These are phyloP conservation scores for Xerophyta viscosa DNA, from an alignment of 106 monocot species.

Conservation along the genomic window DNA sequence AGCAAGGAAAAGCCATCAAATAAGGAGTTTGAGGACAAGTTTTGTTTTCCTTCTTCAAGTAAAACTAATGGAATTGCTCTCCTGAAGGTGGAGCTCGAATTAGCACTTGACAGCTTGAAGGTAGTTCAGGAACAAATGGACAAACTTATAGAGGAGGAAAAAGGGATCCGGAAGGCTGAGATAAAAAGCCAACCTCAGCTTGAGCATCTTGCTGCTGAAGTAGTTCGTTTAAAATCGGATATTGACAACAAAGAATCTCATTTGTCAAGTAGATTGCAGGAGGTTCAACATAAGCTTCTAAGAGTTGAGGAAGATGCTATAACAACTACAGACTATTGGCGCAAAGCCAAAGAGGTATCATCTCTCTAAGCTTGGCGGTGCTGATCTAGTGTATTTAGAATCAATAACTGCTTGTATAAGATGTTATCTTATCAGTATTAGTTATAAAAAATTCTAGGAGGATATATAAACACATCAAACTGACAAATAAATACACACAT, in stretches of 20 bases:
- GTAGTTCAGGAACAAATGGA: slow-evolving; percentile 43
- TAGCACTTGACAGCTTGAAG: slow-evolving; percentile 32
- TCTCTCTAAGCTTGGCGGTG: not conserved
- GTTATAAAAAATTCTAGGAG: too few species aligned
- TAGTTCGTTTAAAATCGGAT: slow-evolving; percentile 29
- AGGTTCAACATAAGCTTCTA: slow-evolving; percentile 33
- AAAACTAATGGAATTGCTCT: slow-evolving; percentile 20
- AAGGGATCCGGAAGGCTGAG: slow-evolving; percentile 26
- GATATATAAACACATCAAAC: too few species aligned
- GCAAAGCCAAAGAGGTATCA: slow-evolving; percentile 53
- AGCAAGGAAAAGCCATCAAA: not conserved
- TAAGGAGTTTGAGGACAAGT: not conserved
- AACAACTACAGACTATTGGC: slow-evolving; percentile 26
- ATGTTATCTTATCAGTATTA: too few species aligned
- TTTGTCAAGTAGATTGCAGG: slow-evolving; percentile 23
- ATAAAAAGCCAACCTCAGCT: slow-evolving; percentile 25
- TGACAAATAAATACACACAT: too few species aligned
- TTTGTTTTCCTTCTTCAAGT: not conserved
- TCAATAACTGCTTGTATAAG: too few species aligned
- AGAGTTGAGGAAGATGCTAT: slow-evolving; percentile 20
- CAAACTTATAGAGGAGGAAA: slow-evolving; percentile 37
- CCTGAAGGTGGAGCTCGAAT: slow-evolving; percentile 45
- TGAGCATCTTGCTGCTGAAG: slow-evolving; percentile 33
- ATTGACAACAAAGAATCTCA: slow-evolving; percentile 43
- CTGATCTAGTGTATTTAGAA: too few species aligned